phyloP scores from a whole-genome alignment of 257 asterid species.

The Fraxinus cuspidata region DNA sequence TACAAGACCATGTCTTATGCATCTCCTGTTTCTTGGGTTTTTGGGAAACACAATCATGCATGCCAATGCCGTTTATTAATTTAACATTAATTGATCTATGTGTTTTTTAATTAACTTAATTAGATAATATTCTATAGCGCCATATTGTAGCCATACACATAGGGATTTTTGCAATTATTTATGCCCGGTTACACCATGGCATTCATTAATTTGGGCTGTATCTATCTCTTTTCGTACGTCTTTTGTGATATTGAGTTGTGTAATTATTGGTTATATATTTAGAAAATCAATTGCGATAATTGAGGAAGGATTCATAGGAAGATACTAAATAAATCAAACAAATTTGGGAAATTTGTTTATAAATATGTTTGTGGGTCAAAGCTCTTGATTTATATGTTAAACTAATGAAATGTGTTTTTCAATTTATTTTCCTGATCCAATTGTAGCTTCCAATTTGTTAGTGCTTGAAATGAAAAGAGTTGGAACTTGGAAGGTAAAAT shows the following conservation, averaged over 20 bases:
- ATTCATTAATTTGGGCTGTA: background rate
- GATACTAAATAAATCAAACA: background rate
- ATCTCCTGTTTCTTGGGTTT: conserved; percentile 32
- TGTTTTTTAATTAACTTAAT: background rate
- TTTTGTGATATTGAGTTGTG: background rate
- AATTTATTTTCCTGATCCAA: background rate
- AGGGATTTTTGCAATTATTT: background rate
- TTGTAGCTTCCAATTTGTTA: no score
- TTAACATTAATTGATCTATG: conserved; percentile 19
- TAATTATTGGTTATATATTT: background rate
- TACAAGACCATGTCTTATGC: conserved; percentile 42
- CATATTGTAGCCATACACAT: background rate
- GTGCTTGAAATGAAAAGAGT: background rate
- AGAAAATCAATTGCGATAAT: background rate
- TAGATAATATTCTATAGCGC: conserved; percentile 19
- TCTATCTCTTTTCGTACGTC: background rate
- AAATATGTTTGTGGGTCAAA: background rate
- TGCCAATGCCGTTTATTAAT: conserved; percentile 39
- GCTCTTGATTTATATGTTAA: background rate
- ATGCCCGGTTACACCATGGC: background rate
- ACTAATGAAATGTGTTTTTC: no score
- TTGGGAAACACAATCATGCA: conserved; percentile 72
- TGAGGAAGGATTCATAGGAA: background rate
- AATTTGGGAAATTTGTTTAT: background rate
- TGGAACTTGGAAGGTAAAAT: background rate